Percentiles rank a stretch among this genome's conserved stretches.
These are phyloP conservation scores for Dipteronia sinensis DNA, from an alignment of 345 rosid species.

Conservation along the genomic window DNA sequence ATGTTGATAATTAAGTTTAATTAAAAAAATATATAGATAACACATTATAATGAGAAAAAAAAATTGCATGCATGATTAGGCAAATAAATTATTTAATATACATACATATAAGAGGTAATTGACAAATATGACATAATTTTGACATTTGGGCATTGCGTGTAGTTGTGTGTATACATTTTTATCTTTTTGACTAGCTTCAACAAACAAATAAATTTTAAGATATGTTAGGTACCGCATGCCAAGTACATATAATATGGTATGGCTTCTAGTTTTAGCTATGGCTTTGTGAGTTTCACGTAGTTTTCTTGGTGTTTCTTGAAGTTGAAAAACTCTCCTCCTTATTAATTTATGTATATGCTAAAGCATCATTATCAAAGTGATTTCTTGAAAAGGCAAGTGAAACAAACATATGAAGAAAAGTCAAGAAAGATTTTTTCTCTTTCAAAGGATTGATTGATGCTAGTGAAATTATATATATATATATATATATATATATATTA, in stretches of 20 bases:
- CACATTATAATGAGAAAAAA: too few species aligned
- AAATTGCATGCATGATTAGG: background rate
- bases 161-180: background rate
- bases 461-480: background rate
- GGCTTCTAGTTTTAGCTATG: background rate
- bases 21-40: too few species aligned
- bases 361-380: constrained; percentile 18
- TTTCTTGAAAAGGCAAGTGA: constrained; percentile 14
- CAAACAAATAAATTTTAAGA: background rate
- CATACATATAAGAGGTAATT: background rate
- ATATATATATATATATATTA: too few species aligned
- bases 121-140: background rate
- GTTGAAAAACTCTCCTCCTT: background rate
- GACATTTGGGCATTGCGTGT: constrained; percentile 31
- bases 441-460: constrained; percentile 9
- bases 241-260: constrained; percentile 4
- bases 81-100: background rate
- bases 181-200: constrained; percentile 18
- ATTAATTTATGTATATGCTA: background rate
- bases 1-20: background rate
- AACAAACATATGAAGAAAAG: constrained; percentile 1
- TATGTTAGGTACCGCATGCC: constrained; percentile 33
- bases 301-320: constrained; percentile 14
- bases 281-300: constrained; percentile 6
- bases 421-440: background rate